These are phyloP conservation scores for Beauveria bassiana DNA, from an alignment of 2,329 filamentous ascomycete species.

Conservation along the genomic window DNA sequence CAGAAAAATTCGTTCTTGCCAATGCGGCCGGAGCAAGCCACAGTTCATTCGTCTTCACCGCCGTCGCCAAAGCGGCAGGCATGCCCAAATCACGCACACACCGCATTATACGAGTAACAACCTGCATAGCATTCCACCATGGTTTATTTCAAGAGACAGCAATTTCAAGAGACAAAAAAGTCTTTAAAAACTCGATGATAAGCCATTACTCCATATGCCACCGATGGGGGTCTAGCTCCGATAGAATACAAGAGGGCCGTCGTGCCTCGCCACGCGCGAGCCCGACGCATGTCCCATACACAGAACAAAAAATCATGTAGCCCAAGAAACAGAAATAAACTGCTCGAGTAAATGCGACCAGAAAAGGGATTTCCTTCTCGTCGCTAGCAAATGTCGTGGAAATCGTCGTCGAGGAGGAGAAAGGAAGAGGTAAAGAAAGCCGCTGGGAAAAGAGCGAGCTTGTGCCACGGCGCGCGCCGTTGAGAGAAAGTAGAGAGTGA, in stretches of 20 bases:
- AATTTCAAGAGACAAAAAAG: too few relatives aligned
- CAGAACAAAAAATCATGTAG: background rate
- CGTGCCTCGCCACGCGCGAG: background rate
- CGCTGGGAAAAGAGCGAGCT: background rate
- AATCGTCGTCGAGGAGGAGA: slow-evolving; percentile 2
- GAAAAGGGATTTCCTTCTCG: background rate
- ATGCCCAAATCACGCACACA: too few relatives aligned
- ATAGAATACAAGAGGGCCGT: slow-evolving; percentile 5
- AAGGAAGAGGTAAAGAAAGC: too few relatives aligned
- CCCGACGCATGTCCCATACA: background rate
- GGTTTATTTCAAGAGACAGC: background rate
- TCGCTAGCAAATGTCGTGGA: slow-evolving; percentile 9
- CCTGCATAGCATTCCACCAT: too few relatives aligned
- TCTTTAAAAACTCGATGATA: too few relatives aligned
- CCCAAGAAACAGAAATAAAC: slow-evolving; percentile 4
- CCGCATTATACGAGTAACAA: too few relatives aligned
- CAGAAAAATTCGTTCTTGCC: too few relatives aligned
- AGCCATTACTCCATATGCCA: slow-evolving; percentile 1
- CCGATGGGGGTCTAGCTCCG: slow-evolving; percentile 6
- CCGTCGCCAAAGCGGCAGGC: too few relatives aligned
- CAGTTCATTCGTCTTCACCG: too few relatives aligned
- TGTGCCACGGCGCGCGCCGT: background rate
- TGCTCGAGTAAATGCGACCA: slow-evolving; percentile 1
- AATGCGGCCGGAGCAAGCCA: too few relatives aligned
- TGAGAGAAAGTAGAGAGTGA: background rate